phyloP scores from a whole-genome alignment of 2,329 filamentous ascomycete genomes.

The Phialemoniopsis sp. region DNA sequence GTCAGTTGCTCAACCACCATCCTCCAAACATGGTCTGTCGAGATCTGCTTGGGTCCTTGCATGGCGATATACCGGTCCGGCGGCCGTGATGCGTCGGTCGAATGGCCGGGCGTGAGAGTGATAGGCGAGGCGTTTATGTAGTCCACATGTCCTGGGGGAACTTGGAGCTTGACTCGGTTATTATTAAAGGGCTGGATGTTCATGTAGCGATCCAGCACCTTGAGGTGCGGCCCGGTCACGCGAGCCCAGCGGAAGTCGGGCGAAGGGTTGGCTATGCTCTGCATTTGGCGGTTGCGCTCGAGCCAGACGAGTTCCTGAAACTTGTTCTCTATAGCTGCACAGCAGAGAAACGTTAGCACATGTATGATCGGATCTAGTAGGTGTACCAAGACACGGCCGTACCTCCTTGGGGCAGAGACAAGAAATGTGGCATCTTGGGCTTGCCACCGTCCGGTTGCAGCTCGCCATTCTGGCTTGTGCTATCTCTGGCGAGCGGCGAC shows the following conservation, averaged over 20 bases:
- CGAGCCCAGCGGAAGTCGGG: slow-evolving; percentile 40
- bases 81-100: slow-evolving; percentile 11
- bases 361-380: too few species aligned
- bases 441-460: not conserved
- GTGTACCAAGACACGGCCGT: too few species aligned
- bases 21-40: slow-evolving; percentile 83
- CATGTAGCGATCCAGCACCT: slow-evolving; percentile 73
- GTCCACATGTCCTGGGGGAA: slow-evolving; percentile 68
- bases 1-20: slow-evolving; percentile 81
- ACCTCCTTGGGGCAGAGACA: not conserved
- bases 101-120: slow-evolving; percentile 38
- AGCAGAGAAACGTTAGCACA: too few species aligned
- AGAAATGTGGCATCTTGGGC: slow-evolving; percentile 20
- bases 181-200: slow-evolving; percentile 90
- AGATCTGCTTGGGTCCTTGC: slow-evolving; percentile 78
- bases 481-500: too few species aligned
- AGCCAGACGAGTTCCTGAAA: slow-evolving; percentile 51
- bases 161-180: slow-evolving; percentile 77
- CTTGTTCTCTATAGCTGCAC: slow-evolving; percentile 42
- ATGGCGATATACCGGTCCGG: slow-evolving; percentile 78
- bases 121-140: slow-evolving; percentile 84
- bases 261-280: slow-evolving; percentile 30
- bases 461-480: too few species aligned
- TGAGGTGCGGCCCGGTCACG: slow-evolving; percentile 48
- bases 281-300: slow-evolving; percentile 43